Evolutionary conservation across 2,329 filamentous ascomycete species (phyloP), one percentile per base, ranked within the genome.

Genomic region (Penicillium sp.): DNA sequence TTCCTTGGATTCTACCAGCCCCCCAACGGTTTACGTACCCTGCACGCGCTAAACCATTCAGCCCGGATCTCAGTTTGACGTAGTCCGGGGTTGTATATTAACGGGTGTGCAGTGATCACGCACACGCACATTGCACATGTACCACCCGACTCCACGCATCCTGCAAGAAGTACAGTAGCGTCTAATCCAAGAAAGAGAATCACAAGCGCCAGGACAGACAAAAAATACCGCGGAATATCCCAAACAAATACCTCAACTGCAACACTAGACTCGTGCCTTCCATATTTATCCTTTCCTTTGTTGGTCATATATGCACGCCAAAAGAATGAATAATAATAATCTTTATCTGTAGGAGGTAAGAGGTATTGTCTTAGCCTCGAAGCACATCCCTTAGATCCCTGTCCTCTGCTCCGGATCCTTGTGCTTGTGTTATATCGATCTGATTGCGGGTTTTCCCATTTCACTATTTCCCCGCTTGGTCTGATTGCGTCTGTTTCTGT

Each of bases 81-180:
- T 52, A 53, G 52, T 51, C 54, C 49, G 58, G 61, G 61, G 60
- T 61, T 63, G 61, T 47, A 59, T 60, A 50, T 53, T 49, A 55
- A 58, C 52, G 55, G 54, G 49, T 58, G 49, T 61, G 58, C 60
- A 49, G 59, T 57, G 47, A 53, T 49, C 31, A 23, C 17, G 43
- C 53, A 53, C 47, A 54, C 43, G 31, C 41, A 38, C 42, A 59
- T 64, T 65, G 62, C 65, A 61, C 50, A 48, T 53, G 50, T 50
- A 50, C 55, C 25, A 60, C 61, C 57, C 23, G 33, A 47, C 47
- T 43, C 38, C 23, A 39, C 44, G 17, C 17, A 49, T 59, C 42
- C 55, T 58, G 51, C 55, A 62, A 31, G 54, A 57, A 23, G 49
- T 50, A 58, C 43, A 44, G 17, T 58, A 39, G 36, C 23, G 12